Percentiles rank a stretch among this genome's conserved stretches.
Conservation (phyloP, 1,139 yeast genomes). For the Debaryomyces sp. region DNA sequence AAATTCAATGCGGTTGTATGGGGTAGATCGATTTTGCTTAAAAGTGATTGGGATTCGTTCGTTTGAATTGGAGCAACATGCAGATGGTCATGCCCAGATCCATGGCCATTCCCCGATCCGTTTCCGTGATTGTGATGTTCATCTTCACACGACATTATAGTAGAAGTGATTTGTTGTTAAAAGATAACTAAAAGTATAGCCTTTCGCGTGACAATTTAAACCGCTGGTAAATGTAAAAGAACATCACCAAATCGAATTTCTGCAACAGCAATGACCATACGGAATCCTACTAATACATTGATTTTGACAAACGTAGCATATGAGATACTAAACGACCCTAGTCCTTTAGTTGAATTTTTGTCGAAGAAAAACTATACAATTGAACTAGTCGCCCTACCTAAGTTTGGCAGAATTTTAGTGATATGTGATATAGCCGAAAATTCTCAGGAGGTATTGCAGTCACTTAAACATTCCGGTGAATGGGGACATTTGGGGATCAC, state of each 20-base stretch:
- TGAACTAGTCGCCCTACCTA: constrained; percentile 40
- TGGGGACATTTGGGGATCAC: constrained; percentile 26
- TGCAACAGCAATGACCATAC: background rate
- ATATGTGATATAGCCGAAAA: constrained; percentile 30
- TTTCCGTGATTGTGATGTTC: constrained; percentile 30
- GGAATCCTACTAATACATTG: constrained; percentile 42
- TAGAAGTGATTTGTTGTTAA: background rate
- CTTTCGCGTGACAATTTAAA: constrained; percentile 2
- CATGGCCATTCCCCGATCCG: constrained; percentile 23
- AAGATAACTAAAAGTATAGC: background rate
- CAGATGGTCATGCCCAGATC: constrained; percentile 22
- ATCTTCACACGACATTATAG: constrained; percentile 45
- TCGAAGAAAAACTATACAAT: constrained; percentile 26
- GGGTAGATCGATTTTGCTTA: constrained; percentile 59
- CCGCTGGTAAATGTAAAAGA: background rate
- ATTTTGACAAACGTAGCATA: constrained; percentile 36
- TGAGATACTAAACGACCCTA: constrained; percentile 28
- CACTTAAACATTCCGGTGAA: constrained; percentile 17
- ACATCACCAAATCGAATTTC: background rate
- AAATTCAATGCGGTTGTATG: constrained; percentile 69
- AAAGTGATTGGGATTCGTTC: constrained; percentile 66
- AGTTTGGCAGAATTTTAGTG: constrained; percentile 38
- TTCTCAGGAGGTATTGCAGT: constrained; percentile 24
- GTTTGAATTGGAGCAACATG: constrained; percentile 75
- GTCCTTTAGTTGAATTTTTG: constrained; percentile 26